Conservation (phyloP, 2,329 filamentous ascomycete species). For the Aspergillus tubingensis region DNA sequence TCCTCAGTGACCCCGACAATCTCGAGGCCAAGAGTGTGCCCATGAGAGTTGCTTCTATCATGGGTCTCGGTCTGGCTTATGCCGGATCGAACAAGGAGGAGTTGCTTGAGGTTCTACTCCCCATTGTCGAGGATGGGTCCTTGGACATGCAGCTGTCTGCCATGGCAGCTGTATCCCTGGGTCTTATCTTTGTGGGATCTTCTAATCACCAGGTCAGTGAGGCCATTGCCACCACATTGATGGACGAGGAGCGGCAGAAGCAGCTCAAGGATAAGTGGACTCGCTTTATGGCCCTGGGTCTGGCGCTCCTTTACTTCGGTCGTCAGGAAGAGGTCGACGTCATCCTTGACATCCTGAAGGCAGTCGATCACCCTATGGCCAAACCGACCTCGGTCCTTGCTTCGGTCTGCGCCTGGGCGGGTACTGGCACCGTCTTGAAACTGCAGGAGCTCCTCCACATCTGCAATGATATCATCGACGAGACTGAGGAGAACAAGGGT, state of each 20-base stretch:
- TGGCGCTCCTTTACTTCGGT: constrained; percentile 93
- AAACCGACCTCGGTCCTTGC: constrained; percentile 93
- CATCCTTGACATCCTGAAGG: constrained; percentile 93
- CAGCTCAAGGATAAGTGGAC: constrained; percentile 99
- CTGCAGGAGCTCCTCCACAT: constrained; percentile 96
- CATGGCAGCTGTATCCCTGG: constrained; percentile 89
- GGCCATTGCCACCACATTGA: constrained; percentile 85
- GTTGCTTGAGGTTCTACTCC: constrained; percentile 79
- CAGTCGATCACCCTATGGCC: constrained; percentile 93
- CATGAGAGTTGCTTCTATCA: constrained; percentile 81
- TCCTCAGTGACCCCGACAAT: constrained; percentile 78
- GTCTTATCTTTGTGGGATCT: constrained; percentile 89
- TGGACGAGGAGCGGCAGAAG: constrained; percentile 88
- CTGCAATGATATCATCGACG: constrained; percentile 96
- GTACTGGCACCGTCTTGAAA: constrained; percentile 94
- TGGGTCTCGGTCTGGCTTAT: constrained; percentile 93
- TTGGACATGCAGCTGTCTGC: constrained; percentile 94
- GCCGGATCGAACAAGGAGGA: constrained; percentile 92
- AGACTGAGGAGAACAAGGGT: constrained; percentile 90
- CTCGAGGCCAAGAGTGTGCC: constrained; percentile 75
- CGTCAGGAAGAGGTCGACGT: constrained; percentile 99
- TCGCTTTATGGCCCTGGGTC: constrained; percentile 88
- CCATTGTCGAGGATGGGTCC: constrained; percentile 80
- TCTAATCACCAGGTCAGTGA: constrained; percentile 89
- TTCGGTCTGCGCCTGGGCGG: constrained; percentile 97